Conservation (phyloP, 148 eudicot species). For the Rhododendron simsii region DNA sequence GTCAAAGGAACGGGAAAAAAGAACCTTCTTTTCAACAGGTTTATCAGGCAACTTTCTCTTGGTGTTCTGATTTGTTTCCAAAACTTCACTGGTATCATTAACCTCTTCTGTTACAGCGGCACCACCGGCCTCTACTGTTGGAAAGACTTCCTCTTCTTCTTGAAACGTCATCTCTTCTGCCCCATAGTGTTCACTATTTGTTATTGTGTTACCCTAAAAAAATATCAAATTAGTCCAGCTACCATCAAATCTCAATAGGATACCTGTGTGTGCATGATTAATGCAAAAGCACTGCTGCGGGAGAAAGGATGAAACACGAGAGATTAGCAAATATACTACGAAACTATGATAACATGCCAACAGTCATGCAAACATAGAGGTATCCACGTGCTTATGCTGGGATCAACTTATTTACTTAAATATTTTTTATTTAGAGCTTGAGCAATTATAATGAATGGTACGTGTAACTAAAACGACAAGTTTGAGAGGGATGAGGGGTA, state of each 20-base stretch:
- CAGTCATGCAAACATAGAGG: neutral
- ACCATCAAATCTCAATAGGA: neutral
- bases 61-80: slow-evolving; percentile 29
- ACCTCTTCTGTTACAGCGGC: slow-evolving; percentile 31
- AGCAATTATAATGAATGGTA: neutral
- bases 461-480: neutral
- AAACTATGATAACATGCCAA: neutral
- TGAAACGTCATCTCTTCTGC: slow-evolving; percentile 73
- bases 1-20: neutral
- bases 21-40: slow-evolving; percentile 73
- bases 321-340: neutral
- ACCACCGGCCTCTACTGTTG: slow-evolving; percentile 36
- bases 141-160: slow-evolving; percentile 76
- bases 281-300: neutral
- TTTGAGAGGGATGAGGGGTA: neutral
- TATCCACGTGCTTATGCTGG: neutral
- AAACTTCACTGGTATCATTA: slow-evolving; percentile 20
- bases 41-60: slow-evolving; percentile 82
- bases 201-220: slow-evolving; percentile 37
- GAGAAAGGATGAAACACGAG: neutral
- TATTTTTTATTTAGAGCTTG: neutral
- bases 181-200: slow-evolving; percentile 39
- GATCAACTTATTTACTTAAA: neutral
- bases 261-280: neutral
- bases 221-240: slow-evolving; percentile 8